Evolutionary conservation across 371 early-diverging fungal genomes (phyloP), one percentile per base, ranked within the genome.

Genomic region (Circinella minor): DNA sequence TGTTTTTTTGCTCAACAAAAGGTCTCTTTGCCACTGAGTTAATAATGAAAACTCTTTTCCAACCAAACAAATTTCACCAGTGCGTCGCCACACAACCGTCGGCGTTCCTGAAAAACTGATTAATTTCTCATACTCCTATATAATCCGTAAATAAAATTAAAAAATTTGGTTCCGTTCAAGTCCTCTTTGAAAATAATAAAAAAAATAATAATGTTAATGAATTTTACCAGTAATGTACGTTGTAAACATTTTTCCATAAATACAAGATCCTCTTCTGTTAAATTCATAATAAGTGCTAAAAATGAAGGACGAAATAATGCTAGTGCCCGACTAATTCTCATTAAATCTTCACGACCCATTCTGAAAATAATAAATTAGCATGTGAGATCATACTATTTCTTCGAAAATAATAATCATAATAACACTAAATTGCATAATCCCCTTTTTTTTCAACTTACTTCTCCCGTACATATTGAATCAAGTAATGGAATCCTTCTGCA

Each of bases 81-180:
- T 94, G 7, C 95, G 88, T 54, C 97, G 89, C 96, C 97, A 97
- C 36, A 97, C 92, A 4, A 94, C 96, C 3, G 95, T 95, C 4
- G 97, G 97, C n/a, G 97, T 96, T 46, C 96, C 97, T n/a, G 95
- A 93, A 62, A 91, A 93, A 17, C 90, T 88, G 59, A 96, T 93
- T 46, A 96, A 81, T 71, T 95, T 95, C 71, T 95, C 97, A 70
- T 91, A 95, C 83, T 97, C 97, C 90, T 91, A 71, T 3, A 72
- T 36, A 69, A 27, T 27, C 2, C 27, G 2, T 27, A 27, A 27
- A 27, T 27, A 27, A 27, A 27, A 27, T 27, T 27, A n/a, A n/a
- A n/a, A n/a, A n/a, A 27, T 27, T 27, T 27, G 27, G 27, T 27
- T 27, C 27, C 27, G 27, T 27, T 27, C 27, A 27, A 27, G 0